Evolutionary conservation across 257 asterid species (phyloP).

Genomic region (Ligustrum vulgare): DNA sequence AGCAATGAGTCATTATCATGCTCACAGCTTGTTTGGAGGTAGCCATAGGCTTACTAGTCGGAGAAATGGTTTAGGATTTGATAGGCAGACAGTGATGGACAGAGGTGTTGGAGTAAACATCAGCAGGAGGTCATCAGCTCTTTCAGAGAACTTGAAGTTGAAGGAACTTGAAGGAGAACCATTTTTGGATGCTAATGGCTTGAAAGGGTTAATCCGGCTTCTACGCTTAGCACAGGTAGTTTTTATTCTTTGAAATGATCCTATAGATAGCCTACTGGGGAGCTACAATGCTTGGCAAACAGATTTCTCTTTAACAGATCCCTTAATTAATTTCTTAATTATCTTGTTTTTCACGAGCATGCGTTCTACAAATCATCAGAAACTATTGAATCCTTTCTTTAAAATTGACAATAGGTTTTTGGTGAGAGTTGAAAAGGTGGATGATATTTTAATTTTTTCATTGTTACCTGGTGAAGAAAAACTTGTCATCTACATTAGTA

Average conservation of each 20-base stretch:
- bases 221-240: slow-evolving; percentile 85
- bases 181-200: slow-evolving; percentile 77
- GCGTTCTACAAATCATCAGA: not conserved
- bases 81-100: slow-evolving; percentile 83
- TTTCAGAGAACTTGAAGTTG: slow-evolving; percentile 73
- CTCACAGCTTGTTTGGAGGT: slow-evolving; percentile 95
- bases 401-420: not conserved
- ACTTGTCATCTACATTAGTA: not conserved
- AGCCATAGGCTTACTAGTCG: slow-evolving; percentile 75
- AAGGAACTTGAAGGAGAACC: slow-evolving; percentile 98
- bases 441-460: not conserved
- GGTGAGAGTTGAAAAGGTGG: not conserved
- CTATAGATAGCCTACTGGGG: not conserved
- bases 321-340: not conserved
- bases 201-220: slow-evolving; percentile 88
- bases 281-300: slow-evolving; percentile 11
- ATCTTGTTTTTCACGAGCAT: not conserved
- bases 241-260: not conserved
- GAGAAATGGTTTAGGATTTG: slow-evolving; percentile 83
- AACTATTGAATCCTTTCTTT: not conserved
- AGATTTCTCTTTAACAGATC: not conserved
- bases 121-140: slow-evolving; percentile 71
- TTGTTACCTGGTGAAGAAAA: not conserved
- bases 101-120: slow-evolving; percentile 91
- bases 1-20: slow-evolving; percentile 98